Evolutionary conservation across 1,284 basidiomycete species (phyloP), one percentile per base, ranked within the genome.

Genomic region (Malassezia caprae): DNA sequence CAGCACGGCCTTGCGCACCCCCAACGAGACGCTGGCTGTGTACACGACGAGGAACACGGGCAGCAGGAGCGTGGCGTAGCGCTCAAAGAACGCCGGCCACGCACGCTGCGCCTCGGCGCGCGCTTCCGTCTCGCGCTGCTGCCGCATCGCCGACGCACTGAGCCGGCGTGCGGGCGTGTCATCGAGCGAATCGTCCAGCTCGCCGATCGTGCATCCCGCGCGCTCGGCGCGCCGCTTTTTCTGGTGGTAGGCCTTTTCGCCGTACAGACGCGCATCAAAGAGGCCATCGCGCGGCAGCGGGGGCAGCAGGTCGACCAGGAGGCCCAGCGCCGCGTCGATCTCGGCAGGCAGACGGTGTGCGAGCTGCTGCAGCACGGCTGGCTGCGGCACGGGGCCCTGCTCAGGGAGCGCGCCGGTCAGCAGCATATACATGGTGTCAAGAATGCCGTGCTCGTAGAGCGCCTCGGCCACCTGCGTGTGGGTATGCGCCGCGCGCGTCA

Each of bases 291-390:
- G 48, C 5, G 72, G 69, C 17, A 73, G 51, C 11, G 69, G 66
- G 19, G 72, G 70, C 8, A 74, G 59, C 30, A 74, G 52, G 48
- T 69, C 70, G 23, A 62, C 56, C 17, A 71, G 56, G 13, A 74
- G 48, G n/a, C 59, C 60, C 11, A 74, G 61, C 3, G 70, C 67
- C 48, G 72, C 70, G 24, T 69, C 67, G 8, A 73, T 61, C 56
- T 72, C 67, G 63, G 96, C 93, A 77, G 96, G 96, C 10, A 93
- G 88, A 34, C 90, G 82, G 75, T 96, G 90, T 0, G 90, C 90
- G 31, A 98, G 78, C 73, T 93, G 96, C 77, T 96, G 89, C 82
- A 96, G 88, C 31, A 98, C 88, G 7, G 88, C 87, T 2, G 59
- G 59, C 6, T 48, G 48, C 17, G 30, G 10, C 10, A 19, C 30